phyloP scores from a whole-genome alignment of 2,329 filamentous ascomycete species.

The Cytospora chrysosperma region DNA sequence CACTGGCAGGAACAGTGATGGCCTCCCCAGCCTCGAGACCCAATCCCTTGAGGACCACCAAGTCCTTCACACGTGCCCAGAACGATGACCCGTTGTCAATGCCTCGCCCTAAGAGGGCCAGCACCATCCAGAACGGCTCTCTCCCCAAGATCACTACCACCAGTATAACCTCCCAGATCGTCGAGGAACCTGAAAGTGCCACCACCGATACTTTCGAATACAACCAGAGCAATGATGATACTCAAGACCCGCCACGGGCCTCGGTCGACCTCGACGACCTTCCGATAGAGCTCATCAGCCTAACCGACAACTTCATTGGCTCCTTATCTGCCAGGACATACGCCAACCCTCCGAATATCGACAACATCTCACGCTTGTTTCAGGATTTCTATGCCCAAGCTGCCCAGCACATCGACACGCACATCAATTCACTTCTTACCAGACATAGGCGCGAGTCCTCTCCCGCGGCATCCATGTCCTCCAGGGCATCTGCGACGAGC shows the following conservation, averaged over 20 bases:
- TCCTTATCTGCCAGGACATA: conserved; percentile 86
- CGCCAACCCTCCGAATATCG: conserved; percentile 77
- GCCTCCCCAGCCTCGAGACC: conserved; percentile 22
- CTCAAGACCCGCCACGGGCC: conserved; percentile 46
- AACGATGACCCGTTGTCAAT: conserved; percentile 20
- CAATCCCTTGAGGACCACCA: conserved; percentile 32
- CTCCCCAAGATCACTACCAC: conserved; percentile 28
- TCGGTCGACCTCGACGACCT: conserved; percentile 82
- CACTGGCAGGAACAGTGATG: conserved; percentile 22
- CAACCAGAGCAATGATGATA: conserved; percentile 45
- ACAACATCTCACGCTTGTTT: conserved; percentile 80
- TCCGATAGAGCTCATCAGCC: conserved; percentile 86
- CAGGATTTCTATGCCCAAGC: conserved; percentile 90
- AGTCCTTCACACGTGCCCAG: conserved; percentile 29
- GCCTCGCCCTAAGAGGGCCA: conserved; percentile 44
- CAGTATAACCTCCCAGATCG: conserved; percentile 14
- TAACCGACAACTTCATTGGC: conserved; percentile 92
- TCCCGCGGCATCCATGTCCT: conserved; percentile 52
- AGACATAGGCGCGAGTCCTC: conserved; percentile 69
- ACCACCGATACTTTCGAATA: conserved; percentile 49
- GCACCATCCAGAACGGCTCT: conserved; percentile 45
- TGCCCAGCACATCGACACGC: conserved; percentile 78
- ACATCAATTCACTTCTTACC: conserved; percentile 77
- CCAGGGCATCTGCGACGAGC: conserved; percentile 56
- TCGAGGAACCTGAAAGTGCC: conserved; percentile 33